Percentiles rank a stretch among this genome's conserved stretches.
These are phyloP conservation scores for Gaeumannomyces tritici DNA, from an alignment of 2,329 filamentous ascomycete species.

Conservation along the genomic window DNA sequence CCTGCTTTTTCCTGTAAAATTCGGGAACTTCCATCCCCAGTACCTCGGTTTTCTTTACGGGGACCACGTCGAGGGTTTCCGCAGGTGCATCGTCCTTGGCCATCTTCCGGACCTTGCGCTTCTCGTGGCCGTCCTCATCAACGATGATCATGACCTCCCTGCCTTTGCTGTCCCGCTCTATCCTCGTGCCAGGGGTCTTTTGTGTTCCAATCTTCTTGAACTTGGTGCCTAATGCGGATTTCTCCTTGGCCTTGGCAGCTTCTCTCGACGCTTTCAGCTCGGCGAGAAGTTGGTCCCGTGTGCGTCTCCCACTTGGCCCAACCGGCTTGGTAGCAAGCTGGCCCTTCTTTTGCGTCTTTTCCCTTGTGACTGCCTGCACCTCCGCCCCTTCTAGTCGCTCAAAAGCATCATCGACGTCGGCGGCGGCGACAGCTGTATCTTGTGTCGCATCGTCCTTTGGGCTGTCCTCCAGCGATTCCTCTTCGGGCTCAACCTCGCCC, in stretches of 20 bases:
- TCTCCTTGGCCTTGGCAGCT: conserved; percentile 45
- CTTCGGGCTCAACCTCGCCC: conserved; percentile 43
- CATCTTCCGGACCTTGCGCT: conserved; percentile 51
- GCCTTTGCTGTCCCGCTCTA: conserved; percentile 51
- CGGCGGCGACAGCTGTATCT: conserved; percentile 15
- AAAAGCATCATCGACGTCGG: conserved; percentile 57
- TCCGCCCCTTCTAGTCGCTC: conserved; percentile 47
- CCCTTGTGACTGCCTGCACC: conserved; percentile 41
- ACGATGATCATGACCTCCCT: conserved; percentile 56
- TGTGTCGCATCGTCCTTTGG: conserved; percentile 20
- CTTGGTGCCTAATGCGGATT: conserved; percentile 43
- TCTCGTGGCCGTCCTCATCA: conserved; percentile 57
- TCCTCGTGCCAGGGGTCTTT: conserved; percentile 42
- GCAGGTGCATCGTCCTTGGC: conserved; percentile 23
- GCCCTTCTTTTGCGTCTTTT: conserved; percentile 49
- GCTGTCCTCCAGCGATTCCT: conserved; percentile 21
- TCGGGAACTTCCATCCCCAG: conserved; percentile 60
- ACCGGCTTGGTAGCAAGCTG: conserved; percentile 44
- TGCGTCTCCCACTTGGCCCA: conserved; percentile 49
- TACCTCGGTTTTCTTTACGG: conserved; percentile 45
- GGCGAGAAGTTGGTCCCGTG: conserved; percentile 56
- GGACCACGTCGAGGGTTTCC: conserved; percentile 29
- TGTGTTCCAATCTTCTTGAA: conserved; percentile 57
- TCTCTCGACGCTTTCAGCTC: conserved; percentile 54
- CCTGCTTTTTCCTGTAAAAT: conserved; percentile 37